Percentiles rank a stretch among this genome's conserved stretches.
Conservation (phyloP, 768 basidiomycete genomes). For the Flagelloscypha sp. region DNA sequence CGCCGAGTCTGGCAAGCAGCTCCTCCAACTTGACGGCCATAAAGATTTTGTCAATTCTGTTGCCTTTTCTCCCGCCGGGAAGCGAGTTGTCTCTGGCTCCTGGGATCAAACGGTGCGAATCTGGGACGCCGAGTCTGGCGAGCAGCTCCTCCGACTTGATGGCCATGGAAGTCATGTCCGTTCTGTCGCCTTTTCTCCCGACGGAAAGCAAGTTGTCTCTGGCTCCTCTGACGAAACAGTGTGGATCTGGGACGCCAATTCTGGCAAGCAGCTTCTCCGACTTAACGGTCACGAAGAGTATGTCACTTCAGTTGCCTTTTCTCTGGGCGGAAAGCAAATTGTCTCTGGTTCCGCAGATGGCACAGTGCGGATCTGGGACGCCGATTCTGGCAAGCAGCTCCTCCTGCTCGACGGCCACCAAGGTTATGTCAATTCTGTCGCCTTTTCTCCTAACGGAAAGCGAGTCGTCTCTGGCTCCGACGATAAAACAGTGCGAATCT, state of each 20-base stretch:
- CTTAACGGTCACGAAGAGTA: conserved; percentile 1
- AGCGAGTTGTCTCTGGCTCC: too few species aligned
- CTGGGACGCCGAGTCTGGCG: too few species aligned
- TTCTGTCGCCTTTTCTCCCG: conserved; percentile 48
- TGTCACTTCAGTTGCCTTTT: conserved; percentile 4
- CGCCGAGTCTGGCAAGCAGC: conserved; percentile 9
- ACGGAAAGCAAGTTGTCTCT: conserved; percentile 54
- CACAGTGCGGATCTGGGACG: conserved; percentile 9
- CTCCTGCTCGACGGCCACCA: neutral
- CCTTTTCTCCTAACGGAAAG: conserved; percentile 9
- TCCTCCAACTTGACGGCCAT: conserved; percentile 47
- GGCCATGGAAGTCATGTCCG: conserved; percentile 52
- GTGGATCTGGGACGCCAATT: conserved; percentile 17
- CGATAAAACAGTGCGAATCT: conserved; percentile 7
- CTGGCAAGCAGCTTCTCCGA: conserved; percentile 46
- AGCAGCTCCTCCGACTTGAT: conserved; percentile 43
- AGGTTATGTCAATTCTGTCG: conserved; percentile 2
- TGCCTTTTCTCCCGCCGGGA: conserved; percentile 14
- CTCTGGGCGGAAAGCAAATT: conserved; percentile 7
- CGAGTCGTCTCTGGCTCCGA: conserved; percentile 7
- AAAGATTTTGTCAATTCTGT: conserved; percentile 5
- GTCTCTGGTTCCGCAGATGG: conserved; percentile 7
- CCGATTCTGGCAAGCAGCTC: conserved; percentile 2
- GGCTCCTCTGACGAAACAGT: conserved; percentile 60
- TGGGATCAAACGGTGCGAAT: too few species aligned